These are phyloP conservation scores for Myriosclerotinia curreyana DNA, from an alignment of 2,329 filamentous ascomycete genomes.

Conservation along the genomic window DNA sequence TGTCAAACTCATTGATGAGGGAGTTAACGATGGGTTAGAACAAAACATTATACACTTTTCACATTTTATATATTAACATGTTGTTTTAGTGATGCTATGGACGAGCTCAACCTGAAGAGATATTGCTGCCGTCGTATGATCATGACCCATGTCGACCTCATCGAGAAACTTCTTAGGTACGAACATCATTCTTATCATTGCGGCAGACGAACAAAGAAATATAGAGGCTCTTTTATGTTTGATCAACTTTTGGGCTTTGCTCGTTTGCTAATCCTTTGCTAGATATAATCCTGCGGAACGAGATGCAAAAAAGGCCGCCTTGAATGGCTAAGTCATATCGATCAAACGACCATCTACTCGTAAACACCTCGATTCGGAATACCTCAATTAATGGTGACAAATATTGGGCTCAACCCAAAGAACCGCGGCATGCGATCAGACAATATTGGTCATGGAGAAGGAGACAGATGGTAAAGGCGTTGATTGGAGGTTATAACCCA, in stretches of 20 bases:
- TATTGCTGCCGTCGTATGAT: slow-evolving; percentile 99
- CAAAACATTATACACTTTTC: background rate
- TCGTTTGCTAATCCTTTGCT: slow-evolving; percentile 24
- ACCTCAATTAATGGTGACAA: background rate
- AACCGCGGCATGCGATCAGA: slow-evolving; percentile 10
- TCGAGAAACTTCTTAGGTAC: slow-evolving; percentile 96
- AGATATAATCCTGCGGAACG: slow-evolving; percentile 51
- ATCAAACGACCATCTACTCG: slow-evolving; percentile 15
- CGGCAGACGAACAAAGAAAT: background rate
- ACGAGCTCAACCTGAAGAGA: slow-evolving; percentile 85
- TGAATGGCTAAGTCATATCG: slow-evolving; percentile 30
- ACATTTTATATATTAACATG: slow-evolving; percentile 23
- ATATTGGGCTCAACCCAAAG: background rate
- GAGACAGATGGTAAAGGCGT: slow-evolving; percentile 29
- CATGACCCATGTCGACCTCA: slow-evolving; percentile 98
- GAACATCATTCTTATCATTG: slow-evolving; percentile 17
- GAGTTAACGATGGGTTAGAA: slow-evolving; percentile 69
- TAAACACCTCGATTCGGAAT: slow-evolving; percentile 16
- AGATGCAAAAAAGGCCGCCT: slow-evolving; percentile 43
- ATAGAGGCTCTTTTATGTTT: background rate
- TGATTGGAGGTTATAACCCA: slow-evolving; percentile 22
- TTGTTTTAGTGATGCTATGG: slow-evolving; percentile 79
- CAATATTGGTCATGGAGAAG: background rate
- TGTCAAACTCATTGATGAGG: slow-evolving; percentile 79
- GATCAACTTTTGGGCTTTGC: slow-evolving; percentile 16